Percentiles rank a stretch among this genome's conserved stretches.
These are phyloP conservation scores for Tagetes erecta DNA, from an alignment of 129 eudicot genomes.

Conservation along the genomic window DNA sequence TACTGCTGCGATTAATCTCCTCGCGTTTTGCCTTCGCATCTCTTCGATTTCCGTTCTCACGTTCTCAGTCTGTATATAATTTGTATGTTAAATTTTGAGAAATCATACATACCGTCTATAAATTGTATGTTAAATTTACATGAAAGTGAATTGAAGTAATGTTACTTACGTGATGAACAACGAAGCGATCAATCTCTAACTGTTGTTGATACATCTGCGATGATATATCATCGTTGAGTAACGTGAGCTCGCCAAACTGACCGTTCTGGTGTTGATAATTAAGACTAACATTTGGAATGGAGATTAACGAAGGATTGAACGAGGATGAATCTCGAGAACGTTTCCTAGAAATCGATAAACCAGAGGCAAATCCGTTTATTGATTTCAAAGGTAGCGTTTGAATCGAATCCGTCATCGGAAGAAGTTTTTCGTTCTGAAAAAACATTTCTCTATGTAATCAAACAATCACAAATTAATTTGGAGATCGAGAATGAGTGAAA, in stretches of 20 bases:
- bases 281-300: neutral
- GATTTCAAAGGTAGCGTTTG: neutral
- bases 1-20: conserved; percentile 37
- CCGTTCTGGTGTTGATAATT: neutral
- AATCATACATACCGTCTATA: conserved; percentile 22
- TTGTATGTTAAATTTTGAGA: neutral
- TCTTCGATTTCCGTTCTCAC: conserved; percentile 44
- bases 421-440: neutral
- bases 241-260: neutral
- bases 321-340: conserved; percentile 6
- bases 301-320: neutral
- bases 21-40: conserved; percentile 35
- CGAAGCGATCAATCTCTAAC: conserved; percentile 24
- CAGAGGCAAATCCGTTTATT: conserved; percentile 11
- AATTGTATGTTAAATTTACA: no score
- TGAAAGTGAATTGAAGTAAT: neutral
- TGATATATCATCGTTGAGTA: conserved; percentile 15
- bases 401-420: neutral
- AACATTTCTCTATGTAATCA: conserved; percentile 14
- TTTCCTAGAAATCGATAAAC: conserved; percentile 20
- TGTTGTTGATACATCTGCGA: conserved; percentile 32
- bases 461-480: neutral
- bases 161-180: conserved; percentile 28
- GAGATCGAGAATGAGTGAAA: neutral
- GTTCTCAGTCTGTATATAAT: conserved; percentile 47